Base-by-base conservation (phyloP, 2,329 filamentous ascomycete genomes). In the Thyridium curvatum region DNA sequence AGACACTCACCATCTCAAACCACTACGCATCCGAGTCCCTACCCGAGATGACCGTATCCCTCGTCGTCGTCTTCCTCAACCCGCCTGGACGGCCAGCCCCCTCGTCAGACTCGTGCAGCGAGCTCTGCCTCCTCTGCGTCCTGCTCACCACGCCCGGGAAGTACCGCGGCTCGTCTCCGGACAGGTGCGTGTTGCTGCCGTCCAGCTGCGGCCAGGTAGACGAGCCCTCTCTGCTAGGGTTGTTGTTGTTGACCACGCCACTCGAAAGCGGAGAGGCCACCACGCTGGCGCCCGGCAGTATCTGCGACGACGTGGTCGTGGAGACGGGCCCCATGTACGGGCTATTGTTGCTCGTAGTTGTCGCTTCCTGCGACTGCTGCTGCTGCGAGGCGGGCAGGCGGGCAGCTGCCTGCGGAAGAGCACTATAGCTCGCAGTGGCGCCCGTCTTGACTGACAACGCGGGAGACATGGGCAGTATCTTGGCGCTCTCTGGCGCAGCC, bases 111-210 rank as follows among this genome's bases (percentile, higher is more conserved):
- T 66, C 64, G 30, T 66, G 60, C 35, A 51, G 49, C 31, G 64
- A 67, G 38, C 71, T 72, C 32, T 62, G 65, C 37, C 58, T 67
- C 37, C 69, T 61, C 35, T 64, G 63, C 52, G 68, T 68, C 39
- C 72, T 62, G 13, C 70, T 68, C 33, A 88, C 72, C 26, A 89
- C 72, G 0, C 84, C 84, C 0, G 85, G 85, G 47, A 87, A 85
- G 45, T 87, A 78, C 45, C 71, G 74, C 10, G 83, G 84, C 56
- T 87, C 83, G 35, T 66, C 71, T 4, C 72, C 77, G 12, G 69
- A 74, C 10, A 78, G 53, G 47, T 76, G 69, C 39, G 64, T 56
- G 16, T 43, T 45, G 26, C 45, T 48, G 26, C 51, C 41, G 15
- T 55, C 57, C 52, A 38, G 69, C 61, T 8, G 61, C 50, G 12